Percentiles rank a stretch among this genome's conserved stretches.
These are phyloP conservation scores for Nicotiana sylvestris DNA, from an alignment of 257 asterid genomes.

Conservation along the genomic window DNA sequence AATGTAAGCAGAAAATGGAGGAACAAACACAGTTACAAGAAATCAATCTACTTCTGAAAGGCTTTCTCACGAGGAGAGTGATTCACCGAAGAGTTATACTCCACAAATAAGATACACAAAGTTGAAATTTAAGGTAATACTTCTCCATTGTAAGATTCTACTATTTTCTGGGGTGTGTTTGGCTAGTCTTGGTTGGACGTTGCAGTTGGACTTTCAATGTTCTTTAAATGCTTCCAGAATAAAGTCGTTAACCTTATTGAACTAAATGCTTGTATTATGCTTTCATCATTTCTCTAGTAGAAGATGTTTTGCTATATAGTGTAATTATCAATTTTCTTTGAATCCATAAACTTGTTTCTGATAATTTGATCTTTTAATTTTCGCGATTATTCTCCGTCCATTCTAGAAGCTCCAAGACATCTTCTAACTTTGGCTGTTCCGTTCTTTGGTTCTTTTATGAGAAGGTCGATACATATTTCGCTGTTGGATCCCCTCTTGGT, in stretches of 20 bases:
- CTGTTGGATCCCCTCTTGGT: constrained; percentile 98
- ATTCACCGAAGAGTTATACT: constrained; percentile 55
- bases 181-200: neutral
- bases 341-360: neutral
- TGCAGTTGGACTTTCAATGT: neutral
- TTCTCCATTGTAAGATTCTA: constrained; percentile 11
- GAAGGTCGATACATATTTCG: constrained; percentile 94
- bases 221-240: neutral
- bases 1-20: constrained; percentile 36
- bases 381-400: neutral
- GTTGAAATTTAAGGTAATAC: constrained; percentile 70
- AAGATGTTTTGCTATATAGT: neutral
- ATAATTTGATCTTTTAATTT: neutral
- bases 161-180: neutral
- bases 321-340: neutral
- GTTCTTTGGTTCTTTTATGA: constrained; percentile 19
- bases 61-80: constrained; percentile 31
- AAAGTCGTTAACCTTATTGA: neutral
- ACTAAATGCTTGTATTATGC: neutral
- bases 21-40: constrained; percentile 19
- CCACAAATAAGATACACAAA: constrained; percentile 78
- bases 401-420: neutral
- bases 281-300: neutral
- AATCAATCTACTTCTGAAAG: constrained; percentile 34
- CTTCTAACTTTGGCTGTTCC: neutral